Evolutionary conservation across 768 basidiomycete genomes (phyloP).

Genomic region (Coprinopsis sp.): DNA sequence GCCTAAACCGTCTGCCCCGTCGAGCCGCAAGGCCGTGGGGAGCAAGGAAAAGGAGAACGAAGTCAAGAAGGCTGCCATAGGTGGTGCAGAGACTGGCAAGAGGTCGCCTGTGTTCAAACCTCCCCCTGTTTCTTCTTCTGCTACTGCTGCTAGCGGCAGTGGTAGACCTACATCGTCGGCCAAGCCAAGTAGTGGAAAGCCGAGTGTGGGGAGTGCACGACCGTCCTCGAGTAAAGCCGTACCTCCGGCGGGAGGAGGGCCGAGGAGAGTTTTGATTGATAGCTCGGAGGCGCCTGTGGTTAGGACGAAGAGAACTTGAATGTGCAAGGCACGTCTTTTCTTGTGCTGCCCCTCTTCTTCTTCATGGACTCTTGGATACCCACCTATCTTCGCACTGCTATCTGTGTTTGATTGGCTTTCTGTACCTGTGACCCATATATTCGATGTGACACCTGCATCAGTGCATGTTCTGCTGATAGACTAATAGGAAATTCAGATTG

Average conservation of each 20-base stretch:
- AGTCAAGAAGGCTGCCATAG: conserved; percentile 13
- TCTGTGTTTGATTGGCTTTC: no score
- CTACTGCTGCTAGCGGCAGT: conserved; percentile 17
- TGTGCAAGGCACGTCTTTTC: no score
- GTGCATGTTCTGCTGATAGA: no score
- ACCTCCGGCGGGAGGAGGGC: conserved; percentile 47
- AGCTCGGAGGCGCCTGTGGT: conserved; percentile 57
- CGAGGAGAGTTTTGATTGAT: conserved; percentile 63
- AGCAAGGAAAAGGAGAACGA: conserved; percentile 36
- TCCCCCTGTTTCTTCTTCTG: conserved; percentile 15
- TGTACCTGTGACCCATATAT: no score
- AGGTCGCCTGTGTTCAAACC: conserved; percentile 20
- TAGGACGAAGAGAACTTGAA: conserved; percentile 43
- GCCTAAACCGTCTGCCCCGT: conserved; percentile 33
- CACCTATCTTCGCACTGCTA: no score
- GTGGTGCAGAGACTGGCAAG: conserved; percentile 15
- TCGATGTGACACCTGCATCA: no score
- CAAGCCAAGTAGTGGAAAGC: neutral
- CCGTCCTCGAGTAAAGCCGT: conserved; percentile 22
- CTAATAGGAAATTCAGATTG: no score
- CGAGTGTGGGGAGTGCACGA: conserved; percentile 8
- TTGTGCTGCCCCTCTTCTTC: no score
- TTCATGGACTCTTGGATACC: no score
- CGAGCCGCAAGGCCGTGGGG: conserved; percentile 17
- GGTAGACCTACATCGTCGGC: conserved; percentile 12